Conservation (phyloP, 2,329 filamentous ascomycete species). For the Xylariaceae sp. region DNA sequence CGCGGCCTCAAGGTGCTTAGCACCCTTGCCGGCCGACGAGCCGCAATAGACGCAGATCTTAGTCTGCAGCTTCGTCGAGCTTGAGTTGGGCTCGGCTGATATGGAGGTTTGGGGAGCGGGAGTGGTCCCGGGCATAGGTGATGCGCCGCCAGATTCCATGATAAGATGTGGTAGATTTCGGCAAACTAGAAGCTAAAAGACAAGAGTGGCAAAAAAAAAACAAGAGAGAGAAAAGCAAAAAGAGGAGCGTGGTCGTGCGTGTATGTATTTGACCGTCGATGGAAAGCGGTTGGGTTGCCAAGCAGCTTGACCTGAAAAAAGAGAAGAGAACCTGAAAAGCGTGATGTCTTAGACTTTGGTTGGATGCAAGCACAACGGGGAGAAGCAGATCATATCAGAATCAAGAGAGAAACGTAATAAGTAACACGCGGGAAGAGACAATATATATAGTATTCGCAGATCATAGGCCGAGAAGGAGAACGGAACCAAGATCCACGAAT, state of each 20-base stretch:
- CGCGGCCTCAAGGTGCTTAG: conserved; percentile 72
- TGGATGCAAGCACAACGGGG: conserved; percentile 9
- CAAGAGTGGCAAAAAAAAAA: background rate
- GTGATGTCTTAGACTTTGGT: conserved; percentile 16
- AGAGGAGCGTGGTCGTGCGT: background rate
- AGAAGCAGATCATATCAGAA: conserved; percentile 18
- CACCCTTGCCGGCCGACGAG: conserved; percentile 65
- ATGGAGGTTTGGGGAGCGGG: conserved; percentile 31
- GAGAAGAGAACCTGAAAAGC: background rate
- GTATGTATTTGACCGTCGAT: background rate
- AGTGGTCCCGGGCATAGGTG: conserved; percentile 32
- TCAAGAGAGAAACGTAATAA: background rate
- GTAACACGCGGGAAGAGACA: conserved; percentile 8
- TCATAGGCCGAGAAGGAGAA: background rate
- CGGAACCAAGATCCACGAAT: background rate
- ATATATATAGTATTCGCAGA: background rate
- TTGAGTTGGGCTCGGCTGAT: conserved; percentile 27
- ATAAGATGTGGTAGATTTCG: conserved; percentile 7
- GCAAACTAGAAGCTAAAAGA: background rate
- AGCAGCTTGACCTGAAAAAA: background rate
- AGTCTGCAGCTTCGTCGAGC: conserved; percentile 39
- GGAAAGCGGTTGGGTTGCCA: background rate
- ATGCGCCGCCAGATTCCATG: conserved; percentile 39
- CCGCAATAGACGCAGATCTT: conserved; percentile 96
- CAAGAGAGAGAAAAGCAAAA: background rate